Base-by-base conservation (phyloP, 306 rosid genomes). In the Arachis hypogaea region DNA sequence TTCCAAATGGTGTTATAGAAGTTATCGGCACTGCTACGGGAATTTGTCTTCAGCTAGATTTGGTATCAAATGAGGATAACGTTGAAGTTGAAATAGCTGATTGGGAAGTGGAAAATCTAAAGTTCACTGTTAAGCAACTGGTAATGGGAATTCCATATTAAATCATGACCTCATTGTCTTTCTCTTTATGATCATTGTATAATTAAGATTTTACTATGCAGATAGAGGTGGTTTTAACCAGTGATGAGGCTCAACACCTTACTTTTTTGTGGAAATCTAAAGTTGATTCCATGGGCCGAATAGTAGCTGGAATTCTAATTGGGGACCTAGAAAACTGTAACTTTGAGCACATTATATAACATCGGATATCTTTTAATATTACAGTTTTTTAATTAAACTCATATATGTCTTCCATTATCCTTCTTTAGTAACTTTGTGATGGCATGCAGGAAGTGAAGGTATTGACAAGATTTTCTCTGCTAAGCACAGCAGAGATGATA, bases 221-320 rank as follows among this genome's bases (percentile, higher is more conserved):
- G 98, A 86, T 88, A 71, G 98, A 89, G 86, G 93, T 82, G 6
- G 71, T 86, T 52, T 91, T 89, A 63, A 88, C 95, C 58, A 94
- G 88, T 87, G 93, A 91, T 54, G 96, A 94, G 85, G 71, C 86
- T 78, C 97, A 91, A 75, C 80, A 91, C 79, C 91, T 94, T 54
- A 80, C 88, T 69, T 77, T 81, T 62, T 75, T 94, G 41, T 91
- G 92, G 86, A 88, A 91, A 84, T 91, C 98, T 5, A 97, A 94
- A 86, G 88, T 91, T 69, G 97, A 91, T 76, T 89, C 98, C 28
- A 80, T 89, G 89, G 16, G 16, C 16, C 16, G 16, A 16, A 16
- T 16, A 16, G 16, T 16, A 16, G 16, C 16, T 16, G 16, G 16
- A 16, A 16, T 16, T 16, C 16, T 16, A 16, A 16, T 16, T 16